These are phyloP conservation scores for Lasiosphaeriaceae sp. DNA, from an alignment of 495 filamentous ascomycete genomes.

Conservation along the genomic window DNA sequence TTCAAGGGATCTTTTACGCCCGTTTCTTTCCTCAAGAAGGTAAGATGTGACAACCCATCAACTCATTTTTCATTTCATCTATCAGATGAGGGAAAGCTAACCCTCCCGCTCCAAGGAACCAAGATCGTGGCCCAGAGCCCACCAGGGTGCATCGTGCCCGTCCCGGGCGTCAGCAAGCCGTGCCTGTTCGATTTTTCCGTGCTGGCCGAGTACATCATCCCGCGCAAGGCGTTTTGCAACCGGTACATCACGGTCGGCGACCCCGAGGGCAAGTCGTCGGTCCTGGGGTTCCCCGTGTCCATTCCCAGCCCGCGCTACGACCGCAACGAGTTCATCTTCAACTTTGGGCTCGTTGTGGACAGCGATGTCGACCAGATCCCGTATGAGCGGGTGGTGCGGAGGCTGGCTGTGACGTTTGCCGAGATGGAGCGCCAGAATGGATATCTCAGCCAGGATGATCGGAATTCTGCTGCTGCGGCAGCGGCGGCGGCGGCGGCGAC, in stretches of 20 bases:
- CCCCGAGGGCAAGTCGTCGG: constrained; percentile 66
- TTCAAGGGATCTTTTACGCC: constrained; percentile 93
- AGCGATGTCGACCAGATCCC: constrained; percentile 55
- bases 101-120: constrained; percentile 59
- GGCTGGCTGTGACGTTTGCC: constrained; percentile 79
- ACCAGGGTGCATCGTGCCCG: constrained; percentile 67
- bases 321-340: constrained; percentile 97
- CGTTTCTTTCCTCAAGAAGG: constrained; percentile 89
- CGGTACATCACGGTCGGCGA: constrained; percentile 75
- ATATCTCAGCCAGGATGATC: constrained; percentile 59
- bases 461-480: not conserved
- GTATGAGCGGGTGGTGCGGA: constrained; percentile 79
- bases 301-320: constrained; percentile 71
- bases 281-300: constrained; percentile 86
- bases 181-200: constrained; percentile 79
- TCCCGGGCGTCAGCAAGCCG: constrained; percentile 42
- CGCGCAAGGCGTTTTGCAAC: constrained; percentile 85
- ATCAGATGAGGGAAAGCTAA: not conserved
- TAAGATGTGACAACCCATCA: too few relatives aligned
- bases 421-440: constrained; percentile 82
- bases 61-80: not conserved
- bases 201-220: constrained; percentile 86
- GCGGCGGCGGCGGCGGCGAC: not conserved
- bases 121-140: constrained; percentile 72
- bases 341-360: constrained; percentile 81